Conservation (phyloP, 2,329 filamentous ascomycete species). For the Sordariomycetes sp. region DNA sequence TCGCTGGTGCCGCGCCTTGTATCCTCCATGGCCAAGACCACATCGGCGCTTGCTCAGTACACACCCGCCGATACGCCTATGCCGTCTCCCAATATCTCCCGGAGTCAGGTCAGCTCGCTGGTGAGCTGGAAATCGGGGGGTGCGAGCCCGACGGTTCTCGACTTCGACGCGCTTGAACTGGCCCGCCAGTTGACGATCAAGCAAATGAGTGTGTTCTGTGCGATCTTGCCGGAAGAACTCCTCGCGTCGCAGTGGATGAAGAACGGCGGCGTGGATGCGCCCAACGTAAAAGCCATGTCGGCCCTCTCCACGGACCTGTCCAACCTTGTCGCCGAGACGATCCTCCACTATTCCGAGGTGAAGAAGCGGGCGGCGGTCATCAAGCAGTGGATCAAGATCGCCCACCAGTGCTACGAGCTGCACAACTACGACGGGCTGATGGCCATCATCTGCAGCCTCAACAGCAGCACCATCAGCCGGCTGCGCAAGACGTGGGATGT, state of each 20-base stretch:
- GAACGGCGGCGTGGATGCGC: constrained; percentile 64
- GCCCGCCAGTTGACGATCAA: constrained; percentile 88
- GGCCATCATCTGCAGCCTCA: constrained; percentile 91
- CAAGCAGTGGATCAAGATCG: constrained; percentile 98
- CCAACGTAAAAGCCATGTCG: constrained; percentile 91
- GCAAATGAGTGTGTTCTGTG: constrained; percentile 83
- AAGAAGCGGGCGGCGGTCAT: constrained; percentile 87
- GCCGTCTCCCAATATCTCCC: constrained; percentile 60
- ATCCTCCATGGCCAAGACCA: constrained; percentile 82
- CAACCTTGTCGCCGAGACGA: constrained; percentile 86
- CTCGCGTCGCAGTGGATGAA: constrained; percentile 92
- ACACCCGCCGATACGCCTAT: constrained; percentile 61
- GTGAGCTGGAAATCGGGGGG: constrained; percentile 65
- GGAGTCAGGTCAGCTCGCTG: constrained; percentile 64
- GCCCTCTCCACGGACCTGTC: constrained; percentile 85
- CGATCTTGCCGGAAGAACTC: constrained; percentile 85
- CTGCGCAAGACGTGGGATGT: constrained; percentile 87
- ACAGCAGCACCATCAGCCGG: constrained; percentile 81
- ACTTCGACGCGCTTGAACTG: constrained; percentile 85
- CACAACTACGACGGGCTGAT: constrained; percentile 96
- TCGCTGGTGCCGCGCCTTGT: constrained; percentile 73
- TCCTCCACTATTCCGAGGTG: constrained; percentile 76
- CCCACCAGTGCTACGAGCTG: constrained; percentile 72
- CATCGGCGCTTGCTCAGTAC: constrained; percentile 61
- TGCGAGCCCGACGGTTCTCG: constrained; percentile 62